A percentile compares a stretch with the other conserved stretches of the same genome.
Conservation (phyloP, 129 eudicot genomes). For the Cynara cardunculus region DNA sequence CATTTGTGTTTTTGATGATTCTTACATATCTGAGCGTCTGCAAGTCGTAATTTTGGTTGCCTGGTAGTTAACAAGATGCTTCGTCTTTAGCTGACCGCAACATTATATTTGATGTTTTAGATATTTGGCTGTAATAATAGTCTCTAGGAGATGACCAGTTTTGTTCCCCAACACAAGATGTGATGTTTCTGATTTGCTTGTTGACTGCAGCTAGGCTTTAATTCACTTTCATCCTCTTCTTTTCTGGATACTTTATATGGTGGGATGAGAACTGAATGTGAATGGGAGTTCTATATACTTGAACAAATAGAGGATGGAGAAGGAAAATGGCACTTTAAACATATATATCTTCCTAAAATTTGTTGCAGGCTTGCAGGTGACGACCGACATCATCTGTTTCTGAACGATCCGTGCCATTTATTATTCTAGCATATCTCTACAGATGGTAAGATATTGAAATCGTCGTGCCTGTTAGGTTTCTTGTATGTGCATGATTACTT, state of each 20-base stretch:
- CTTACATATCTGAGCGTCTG: not conserved
- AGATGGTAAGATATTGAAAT: too few species aligned
- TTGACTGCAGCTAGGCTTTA: not conserved
- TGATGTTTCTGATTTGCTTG: not conserved
- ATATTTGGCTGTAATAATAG: not conserved
- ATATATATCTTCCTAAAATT: not conserved
- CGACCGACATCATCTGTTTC: too few species aligned
- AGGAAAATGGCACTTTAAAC: not conserved
- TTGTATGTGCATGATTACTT: too few species aligned
- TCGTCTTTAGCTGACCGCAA: not conserved
- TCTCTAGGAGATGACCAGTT: not conserved
- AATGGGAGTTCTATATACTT: not conserved
- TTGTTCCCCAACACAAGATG: not conserved
- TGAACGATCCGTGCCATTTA: too few species aligned
- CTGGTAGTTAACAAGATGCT: not conserved
- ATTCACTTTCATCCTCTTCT: not conserved
- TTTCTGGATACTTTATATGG: not conserved
- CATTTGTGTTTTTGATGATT: not conserved
- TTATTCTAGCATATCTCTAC: too few species aligned
- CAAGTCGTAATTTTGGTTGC: not conserved
- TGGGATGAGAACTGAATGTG: not conserved
- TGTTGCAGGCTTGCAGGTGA: too few species aligned
- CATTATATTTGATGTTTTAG: not conserved
- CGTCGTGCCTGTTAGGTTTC: not conserved
- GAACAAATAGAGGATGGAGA: not conserved